Conservation (phyloP, 148 eudicot genomes). For the Cornus controversa region DNA sequence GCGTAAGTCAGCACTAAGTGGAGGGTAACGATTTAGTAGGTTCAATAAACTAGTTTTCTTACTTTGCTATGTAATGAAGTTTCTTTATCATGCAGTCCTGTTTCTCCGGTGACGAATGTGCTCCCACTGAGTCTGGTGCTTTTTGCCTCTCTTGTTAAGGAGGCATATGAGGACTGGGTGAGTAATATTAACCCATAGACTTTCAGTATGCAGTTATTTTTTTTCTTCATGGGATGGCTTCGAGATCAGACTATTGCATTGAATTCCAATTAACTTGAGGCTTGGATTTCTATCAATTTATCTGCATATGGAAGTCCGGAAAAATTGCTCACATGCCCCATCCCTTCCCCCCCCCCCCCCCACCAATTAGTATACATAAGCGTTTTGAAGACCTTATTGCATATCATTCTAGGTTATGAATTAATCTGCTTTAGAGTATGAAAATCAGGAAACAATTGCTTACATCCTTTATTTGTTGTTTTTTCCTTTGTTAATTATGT, state of each 20-base stretch:
- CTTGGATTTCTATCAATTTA: background rate
- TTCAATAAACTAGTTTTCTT: too few species aligned
- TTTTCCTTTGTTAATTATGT: constrained; percentile 23
- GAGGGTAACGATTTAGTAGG: too few species aligned
- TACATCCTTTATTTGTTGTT: too few species aligned
- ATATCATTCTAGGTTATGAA: background rate
- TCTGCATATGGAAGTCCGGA: background rate
- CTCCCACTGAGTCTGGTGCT: constrained; percentile 87
- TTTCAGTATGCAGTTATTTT: too few species aligned
- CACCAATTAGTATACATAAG: too few species aligned
- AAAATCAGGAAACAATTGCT: background rate
- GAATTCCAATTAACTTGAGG: background rate
- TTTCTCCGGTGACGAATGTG: constrained; percentile 92
- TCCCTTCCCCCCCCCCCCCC: too few species aligned
- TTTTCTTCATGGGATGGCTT: background rate
- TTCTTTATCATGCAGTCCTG: constrained; percentile 78
- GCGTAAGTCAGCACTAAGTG: too few species aligned
- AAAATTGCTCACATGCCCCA: too few species aligned
- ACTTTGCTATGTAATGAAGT: constrained; percentile 11
- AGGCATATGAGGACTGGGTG: constrained; percentile 99
- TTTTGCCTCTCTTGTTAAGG: constrained; percentile 87
- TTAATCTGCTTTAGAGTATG: background rate
- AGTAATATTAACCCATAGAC: constrained; percentile 27
- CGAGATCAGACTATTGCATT: background rate
- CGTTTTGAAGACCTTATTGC: background rate